A percentile compares a stretch with the other conserved stretches of the same genome.
Evolutionary conservation across 163 green algal genomes (phyloP).

Genomic region (Volvox carteri): DNA sequence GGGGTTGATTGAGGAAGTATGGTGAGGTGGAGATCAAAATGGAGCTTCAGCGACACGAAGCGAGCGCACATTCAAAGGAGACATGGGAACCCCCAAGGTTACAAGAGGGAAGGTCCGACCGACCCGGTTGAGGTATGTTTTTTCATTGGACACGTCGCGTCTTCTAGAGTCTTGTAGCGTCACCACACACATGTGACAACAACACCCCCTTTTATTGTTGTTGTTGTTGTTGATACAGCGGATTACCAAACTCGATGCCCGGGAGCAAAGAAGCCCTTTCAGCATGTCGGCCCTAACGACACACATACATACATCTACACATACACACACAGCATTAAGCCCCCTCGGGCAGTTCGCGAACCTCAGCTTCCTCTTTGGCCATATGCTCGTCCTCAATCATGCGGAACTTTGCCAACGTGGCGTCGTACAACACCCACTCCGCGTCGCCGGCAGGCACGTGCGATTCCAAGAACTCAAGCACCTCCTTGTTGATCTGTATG

Average conservation of each 20-base stretch:
- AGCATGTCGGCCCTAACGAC: too few relatives aligned
- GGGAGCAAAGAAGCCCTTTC: neutral
- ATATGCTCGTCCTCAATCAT: conserved; percentile 47
- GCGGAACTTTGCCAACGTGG: conserved; percentile 38
- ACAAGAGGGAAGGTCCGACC: too few relatives aligned
- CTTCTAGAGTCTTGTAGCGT: too few relatives aligned
- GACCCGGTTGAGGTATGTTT: too few relatives aligned
- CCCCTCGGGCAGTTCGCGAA: neutral
- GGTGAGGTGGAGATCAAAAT: neutral
- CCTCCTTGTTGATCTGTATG: conserved; percentile 41
- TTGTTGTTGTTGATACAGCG: too few relatives aligned
- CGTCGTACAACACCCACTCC: conserved; percentile 8
- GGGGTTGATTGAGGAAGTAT: neutral
- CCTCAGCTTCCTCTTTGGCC: neutral
- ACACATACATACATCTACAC: neutral
- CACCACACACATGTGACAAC: too few relatives aligned
- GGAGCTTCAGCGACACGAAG: too few relatives aligned
- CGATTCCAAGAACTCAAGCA: conserved; percentile 36
- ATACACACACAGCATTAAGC: neutral
- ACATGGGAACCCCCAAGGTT: too few relatives aligned
- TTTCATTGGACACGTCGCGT: too few relatives aligned
- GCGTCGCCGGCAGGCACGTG: conserved; percentile 14
- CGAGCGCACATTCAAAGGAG: too few relatives aligned
- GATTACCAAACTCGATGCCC: neutral
- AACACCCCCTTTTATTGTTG: too few relatives aligned